A percentile compares a stretch with the other conserved stretches of the same genome.
These are phyloP conservation scores for Ambrosia hybrid DNA, from an alignment of 140 eudicot species.

Conservation along the genomic window DNA sequence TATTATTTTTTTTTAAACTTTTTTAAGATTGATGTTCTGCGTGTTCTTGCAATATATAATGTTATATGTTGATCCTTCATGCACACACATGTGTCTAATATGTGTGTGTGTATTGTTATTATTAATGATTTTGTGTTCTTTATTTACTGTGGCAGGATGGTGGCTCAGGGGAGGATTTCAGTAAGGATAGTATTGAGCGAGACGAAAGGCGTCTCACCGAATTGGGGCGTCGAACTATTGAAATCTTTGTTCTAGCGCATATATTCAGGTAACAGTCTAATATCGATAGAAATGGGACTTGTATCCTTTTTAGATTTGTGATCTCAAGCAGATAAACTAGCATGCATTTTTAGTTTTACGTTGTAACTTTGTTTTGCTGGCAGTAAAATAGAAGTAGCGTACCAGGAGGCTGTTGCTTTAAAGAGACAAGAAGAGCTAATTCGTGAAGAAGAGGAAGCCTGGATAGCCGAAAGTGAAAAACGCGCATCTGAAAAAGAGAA, in stretches of 20 bases:
- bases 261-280: constrained; percentile 68
- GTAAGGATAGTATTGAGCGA: constrained; percentile 83
- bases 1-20: too few relatives aligned
- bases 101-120: not conserved
- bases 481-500: constrained; percentile 78
- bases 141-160: constrained; percentile 59
- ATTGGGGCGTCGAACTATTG: constrained; percentile 90
- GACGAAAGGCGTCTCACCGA: constrained; percentile 98
- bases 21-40: too few relatives aligned
- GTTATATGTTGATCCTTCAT: too few relatives aligned
- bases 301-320: not conserved
- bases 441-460: constrained; percentile 96
- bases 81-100: not conserved
- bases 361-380: constrained; percentile 19
- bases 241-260: constrained; percentile 77
- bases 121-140: constrained; percentile 3
- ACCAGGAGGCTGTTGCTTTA: constrained; percentile 94
- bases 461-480: constrained; percentile 84
- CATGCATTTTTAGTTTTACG: not conserved
- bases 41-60: too few relatives aligned
- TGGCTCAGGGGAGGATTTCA: constrained; percentile 82
- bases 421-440: constrained; percentile 97
- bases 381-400: constrained; percentile 95
- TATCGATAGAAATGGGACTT: not conserved
- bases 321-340: not conserved